phyloP scores from a whole-genome alignment of 1,139 yeast genomes.

The Suhomyces kunorum region DNA sequence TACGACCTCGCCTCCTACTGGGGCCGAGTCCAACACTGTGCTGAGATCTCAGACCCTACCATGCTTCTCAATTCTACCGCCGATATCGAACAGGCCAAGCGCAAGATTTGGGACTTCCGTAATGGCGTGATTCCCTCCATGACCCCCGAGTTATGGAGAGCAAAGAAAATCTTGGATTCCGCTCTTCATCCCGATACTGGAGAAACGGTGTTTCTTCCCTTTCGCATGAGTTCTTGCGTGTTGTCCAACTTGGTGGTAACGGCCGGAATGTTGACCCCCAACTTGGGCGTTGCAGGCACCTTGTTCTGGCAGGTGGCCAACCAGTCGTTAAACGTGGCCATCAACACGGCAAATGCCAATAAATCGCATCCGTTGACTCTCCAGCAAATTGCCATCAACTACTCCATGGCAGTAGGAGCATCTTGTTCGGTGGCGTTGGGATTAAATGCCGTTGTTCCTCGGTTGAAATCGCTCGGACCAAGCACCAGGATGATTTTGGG shows the following conservation, averaged over 20 bases:
- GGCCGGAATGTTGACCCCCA: conserved; percentile 96
- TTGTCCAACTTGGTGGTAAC: conserved; percentile 91
- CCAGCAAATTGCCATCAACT: conserved; percentile 71
- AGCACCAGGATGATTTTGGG: conserved; percentile 70
- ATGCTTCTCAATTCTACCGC: conserved; percentile 73
- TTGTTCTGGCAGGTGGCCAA: conserved; percentile 97
- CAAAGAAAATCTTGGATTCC: conserved; percentile 82
- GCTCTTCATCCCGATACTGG: conserved; percentile 96
- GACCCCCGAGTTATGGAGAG: conserved; percentile 86
- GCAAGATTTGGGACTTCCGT: conserved; percentile 67
- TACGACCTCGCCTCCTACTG: conserved; percentile 79
- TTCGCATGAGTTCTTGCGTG: conserved; percentile 96
- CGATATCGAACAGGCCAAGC: conserved; percentile 66
- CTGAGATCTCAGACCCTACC: conserved; percentile 88
- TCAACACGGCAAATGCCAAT: conserved; percentile 93
- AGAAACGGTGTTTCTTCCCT: conserved; percentile 85
- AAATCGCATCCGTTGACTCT: conserved; percentile 89
- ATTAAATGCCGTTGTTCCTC: conserved; percentile 82
- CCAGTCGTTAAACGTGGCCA: conserved; percentile 94
- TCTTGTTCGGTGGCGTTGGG: conserved; percentile 96
- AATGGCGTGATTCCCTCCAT: conserved; percentile 63
- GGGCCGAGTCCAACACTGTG: conserved; percentile 94
- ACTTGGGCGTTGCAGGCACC: conserved; percentile 85
- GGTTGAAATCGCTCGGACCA: conserved; percentile 66
- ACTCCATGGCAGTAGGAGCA: conserved; percentile 86